A percentile compares a stretch with the other conserved stretches of the same genome.
Evolutionary conservation across 805 yeast genomes (phyloP).

Genomic region (Debaryomyces prosopidis): DNA sequence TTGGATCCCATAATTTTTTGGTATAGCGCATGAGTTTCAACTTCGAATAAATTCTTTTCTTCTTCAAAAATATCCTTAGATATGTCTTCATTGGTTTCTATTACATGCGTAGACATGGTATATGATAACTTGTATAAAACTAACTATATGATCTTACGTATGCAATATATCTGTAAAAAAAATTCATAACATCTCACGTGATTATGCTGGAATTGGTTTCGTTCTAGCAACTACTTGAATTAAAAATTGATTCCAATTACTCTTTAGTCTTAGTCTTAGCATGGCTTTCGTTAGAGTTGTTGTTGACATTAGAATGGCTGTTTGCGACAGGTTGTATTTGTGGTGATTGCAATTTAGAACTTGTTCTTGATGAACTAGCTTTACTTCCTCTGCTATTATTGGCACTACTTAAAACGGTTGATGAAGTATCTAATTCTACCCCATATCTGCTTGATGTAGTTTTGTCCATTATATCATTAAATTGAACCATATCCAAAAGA

Average conservation of each 20-base stretch:
- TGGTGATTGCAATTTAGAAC: constrained; percentile 2
- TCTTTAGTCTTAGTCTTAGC: no score
- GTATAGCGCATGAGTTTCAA: background rate
- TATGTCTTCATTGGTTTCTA: background rate
- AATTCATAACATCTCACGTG: no score
- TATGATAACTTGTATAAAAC: no score
- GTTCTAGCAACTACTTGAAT: no score
- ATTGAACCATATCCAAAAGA: constrained; percentile 22
- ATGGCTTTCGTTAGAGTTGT: background rate
- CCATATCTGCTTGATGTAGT: constrained; percentile 20
- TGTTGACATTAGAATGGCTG: background rate
- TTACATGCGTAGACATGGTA: background rate
- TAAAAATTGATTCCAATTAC: no score
- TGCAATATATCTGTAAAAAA: no score
- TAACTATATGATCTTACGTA: no score
- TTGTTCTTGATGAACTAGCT: constrained; percentile 2
- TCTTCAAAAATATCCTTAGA: constrained; percentile 3
- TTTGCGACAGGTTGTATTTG: background rate
- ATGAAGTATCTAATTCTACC: constrained; percentile 20
- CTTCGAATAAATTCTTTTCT: constrained; percentile 1
- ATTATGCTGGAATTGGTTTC: no score
- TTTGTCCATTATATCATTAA: constrained; percentile 16
- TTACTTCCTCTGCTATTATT: constrained; percentile 12
- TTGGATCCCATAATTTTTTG: background rate
- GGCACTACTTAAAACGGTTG: constrained; percentile 15